phyloP scores from a whole-genome alignment of 73 alveolate genomes.

The Paramecium tetraurelia region DNA sequence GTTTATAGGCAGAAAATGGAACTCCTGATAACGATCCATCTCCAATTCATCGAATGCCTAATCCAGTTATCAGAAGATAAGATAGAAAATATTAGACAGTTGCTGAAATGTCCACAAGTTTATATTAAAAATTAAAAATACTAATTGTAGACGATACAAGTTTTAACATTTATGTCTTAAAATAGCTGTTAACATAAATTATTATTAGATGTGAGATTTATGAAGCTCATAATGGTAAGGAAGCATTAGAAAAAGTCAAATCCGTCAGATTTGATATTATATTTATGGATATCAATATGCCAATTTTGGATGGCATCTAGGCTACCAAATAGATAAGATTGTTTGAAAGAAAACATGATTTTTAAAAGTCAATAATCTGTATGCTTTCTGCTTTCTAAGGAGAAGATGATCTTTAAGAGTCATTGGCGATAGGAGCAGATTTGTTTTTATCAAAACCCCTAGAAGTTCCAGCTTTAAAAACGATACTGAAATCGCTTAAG shows the following conservation, averaged over 20 bases:
- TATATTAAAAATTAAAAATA: background rate
- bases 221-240: constrained; percentile 51
- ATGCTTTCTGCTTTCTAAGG: background rate
- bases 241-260: constrained; percentile 51
- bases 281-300: constrained; percentile 62
- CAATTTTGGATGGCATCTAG: constrained; percentile 50
- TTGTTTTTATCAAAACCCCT: background rate
- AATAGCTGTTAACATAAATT: background rate
- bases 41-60: background rate
- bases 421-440: background rate
- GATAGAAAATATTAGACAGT: background rate
- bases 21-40: constrained; percentile 6
- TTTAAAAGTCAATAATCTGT: background rate
- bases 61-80: background rate
- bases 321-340: constrained; percentile 49
- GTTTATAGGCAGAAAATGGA: background rate
- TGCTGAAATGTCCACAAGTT: background rate
- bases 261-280: constrained; percentile 40
- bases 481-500: background rate
- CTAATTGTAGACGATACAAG: constrained; percentile 52
- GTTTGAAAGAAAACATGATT: background rate
- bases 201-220: background rate
- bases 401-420: background rate
- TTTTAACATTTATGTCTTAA: constrained; percentile 35
- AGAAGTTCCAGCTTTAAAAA: background rate